Conservation (phyloP, 2,329 filamentous ascomycete species). For the Xylaria sp. region DNA sequence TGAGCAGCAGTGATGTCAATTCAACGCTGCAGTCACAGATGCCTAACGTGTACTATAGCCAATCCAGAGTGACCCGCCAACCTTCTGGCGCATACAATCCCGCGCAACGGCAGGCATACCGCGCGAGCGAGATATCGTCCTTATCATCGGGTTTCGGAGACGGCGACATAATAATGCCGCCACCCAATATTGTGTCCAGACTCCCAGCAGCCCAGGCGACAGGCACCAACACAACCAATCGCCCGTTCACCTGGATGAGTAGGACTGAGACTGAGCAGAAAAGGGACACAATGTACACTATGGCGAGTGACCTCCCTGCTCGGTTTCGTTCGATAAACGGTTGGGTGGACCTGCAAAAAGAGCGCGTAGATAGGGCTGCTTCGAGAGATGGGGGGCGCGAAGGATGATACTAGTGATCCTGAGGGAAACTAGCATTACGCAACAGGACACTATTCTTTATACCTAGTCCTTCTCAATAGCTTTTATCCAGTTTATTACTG, state of each 20-base stretch:
- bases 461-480: background rate
- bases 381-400: slow-evolving; percentile 51
- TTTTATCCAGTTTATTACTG: background rate
- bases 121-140: slow-evolving; percentile 66
- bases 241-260: slow-evolving; percentile 54
- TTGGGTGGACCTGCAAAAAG: slow-evolving; percentile 74
- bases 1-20: slow-evolving; percentile 45
- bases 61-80: slow-evolving; percentile 53
- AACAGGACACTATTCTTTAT: slow-evolving; percentile 43
- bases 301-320: slow-evolving; percentile 63
- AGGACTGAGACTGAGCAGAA: slow-evolving; percentile 38
- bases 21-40: slow-evolving; percentile 52
- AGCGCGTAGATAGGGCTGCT: slow-evolving; percentile 61
- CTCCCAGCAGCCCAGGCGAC: slow-evolving; percentile 35
- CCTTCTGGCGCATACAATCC: slow-evolving; percentile 53
- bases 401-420: slow-evolving; percentile 42
- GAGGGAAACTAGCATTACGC: slow-evolving; percentile 38
- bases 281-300: slow-evolving; percentile 65
- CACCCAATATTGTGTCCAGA: slow-evolving; percentile 40
- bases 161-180: slow-evolving; percentile 65
- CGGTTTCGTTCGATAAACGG: slow-evolving; percentile 69
- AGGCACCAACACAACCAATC: slow-evolving; percentile 36
- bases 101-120: slow-evolving; percentile 52
- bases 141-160: slow-evolving; percentile 74
- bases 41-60: slow-evolving; percentile 54